Conservation (phyloP, 768 basidiomycete genomes). For the Mycena chlorophos region DNA sequence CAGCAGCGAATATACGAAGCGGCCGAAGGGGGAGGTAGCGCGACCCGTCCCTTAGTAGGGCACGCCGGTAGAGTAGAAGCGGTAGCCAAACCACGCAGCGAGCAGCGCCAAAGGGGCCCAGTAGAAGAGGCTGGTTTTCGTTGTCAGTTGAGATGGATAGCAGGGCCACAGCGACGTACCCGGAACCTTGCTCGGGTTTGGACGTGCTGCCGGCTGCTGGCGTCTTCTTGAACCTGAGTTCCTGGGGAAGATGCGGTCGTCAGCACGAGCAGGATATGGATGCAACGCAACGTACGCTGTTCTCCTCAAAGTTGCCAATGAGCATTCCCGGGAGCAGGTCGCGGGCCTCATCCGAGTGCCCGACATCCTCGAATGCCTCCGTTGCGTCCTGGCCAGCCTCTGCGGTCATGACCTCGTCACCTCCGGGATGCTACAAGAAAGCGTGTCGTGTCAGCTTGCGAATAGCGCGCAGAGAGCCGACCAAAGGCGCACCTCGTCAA, state of each 20-base stretch:
- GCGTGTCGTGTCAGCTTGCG: background rate
- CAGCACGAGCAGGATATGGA: conserved; percentile 4
- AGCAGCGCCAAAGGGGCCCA: conserved; percentile 77
- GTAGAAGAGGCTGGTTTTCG: conserved; percentile 65
- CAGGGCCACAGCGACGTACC: conserved; percentile 35
- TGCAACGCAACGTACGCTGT: conserved; percentile 45
- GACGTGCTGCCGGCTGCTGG: conserved; percentile 45
- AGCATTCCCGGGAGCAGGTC: conserved; percentile 75
- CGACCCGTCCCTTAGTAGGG: conserved; percentile 33
- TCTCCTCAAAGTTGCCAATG: conserved; percentile 80
- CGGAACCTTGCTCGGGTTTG: conserved; percentile 61
- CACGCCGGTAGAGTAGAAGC: conserved; percentile 61
- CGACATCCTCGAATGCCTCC: conserved; percentile 98
- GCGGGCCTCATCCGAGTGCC: conserved; percentile 97
- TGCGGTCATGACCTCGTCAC: conserved; percentile 94
- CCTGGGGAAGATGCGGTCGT: conserved; percentile 34
- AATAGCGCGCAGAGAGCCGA: background rate
- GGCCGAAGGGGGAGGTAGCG: conserved; percentile 1
- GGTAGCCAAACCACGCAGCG: conserved; percentile 87
- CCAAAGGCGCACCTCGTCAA: conserved; percentile 74
- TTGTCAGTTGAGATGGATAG: conserved; percentile 6
- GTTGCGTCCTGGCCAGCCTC: conserved; percentile 95
- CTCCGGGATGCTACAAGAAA: conserved; percentile 80
- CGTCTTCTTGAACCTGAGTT: conserved; percentile 51
- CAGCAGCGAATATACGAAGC: conserved; percentile 2